phyloP scores from a whole-genome alignment of 176 grass and related monocot species.

The Aegilops sharonensis region DNA sequence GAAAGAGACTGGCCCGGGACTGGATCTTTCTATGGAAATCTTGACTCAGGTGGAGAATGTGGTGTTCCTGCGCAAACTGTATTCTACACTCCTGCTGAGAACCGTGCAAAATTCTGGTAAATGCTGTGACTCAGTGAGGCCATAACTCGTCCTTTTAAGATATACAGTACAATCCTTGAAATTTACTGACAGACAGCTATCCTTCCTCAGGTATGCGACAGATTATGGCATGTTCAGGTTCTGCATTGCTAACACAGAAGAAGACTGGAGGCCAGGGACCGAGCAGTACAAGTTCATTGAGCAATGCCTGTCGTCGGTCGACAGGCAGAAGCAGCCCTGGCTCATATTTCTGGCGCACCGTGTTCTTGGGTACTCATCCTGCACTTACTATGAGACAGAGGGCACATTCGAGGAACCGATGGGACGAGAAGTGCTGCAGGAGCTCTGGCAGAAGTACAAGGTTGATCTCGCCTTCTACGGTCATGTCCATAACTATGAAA shows the following conservation, averaged over 20 bases:
- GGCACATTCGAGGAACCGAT: conserved; percentile 70
- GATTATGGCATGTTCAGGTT: conserved; percentile 80
- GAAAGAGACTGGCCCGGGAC: conserved; percentile 88
- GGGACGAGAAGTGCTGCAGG: conserved; percentile 61
- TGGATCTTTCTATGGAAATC: conserved; percentile 78
- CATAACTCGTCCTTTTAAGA: not conserved
- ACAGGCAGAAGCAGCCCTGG: conserved; percentile 73
- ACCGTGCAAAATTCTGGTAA: conserved; percentile 86
- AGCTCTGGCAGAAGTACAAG: conserved; percentile 76
- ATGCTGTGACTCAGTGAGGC: not conserved
- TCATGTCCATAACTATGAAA: conserved; percentile 75
- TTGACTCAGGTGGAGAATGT: conserved; percentile 82
- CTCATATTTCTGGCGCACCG: conserved; percentile 73
- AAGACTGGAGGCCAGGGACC: conserved; percentile 65
- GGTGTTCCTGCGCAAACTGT: conserved; percentile 89
- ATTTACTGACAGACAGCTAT: not conserved
- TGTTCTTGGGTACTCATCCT: conserved; percentile 71
- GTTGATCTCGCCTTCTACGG: conserved; percentile 71
- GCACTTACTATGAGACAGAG: conserved; percentile 33
- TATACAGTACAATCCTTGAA: not conserved
- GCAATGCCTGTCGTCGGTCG: conserved; percentile 59
- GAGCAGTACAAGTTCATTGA: conserved; percentile 73
- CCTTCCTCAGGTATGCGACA: conserved; percentile 53
- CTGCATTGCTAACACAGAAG: conserved; percentile 69
- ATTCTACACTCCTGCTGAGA: conserved; percentile 90